phyloP scores from a whole-genome alignment of 352 stramenopile species.

The Phytophthora chlamydospora region DNA sequence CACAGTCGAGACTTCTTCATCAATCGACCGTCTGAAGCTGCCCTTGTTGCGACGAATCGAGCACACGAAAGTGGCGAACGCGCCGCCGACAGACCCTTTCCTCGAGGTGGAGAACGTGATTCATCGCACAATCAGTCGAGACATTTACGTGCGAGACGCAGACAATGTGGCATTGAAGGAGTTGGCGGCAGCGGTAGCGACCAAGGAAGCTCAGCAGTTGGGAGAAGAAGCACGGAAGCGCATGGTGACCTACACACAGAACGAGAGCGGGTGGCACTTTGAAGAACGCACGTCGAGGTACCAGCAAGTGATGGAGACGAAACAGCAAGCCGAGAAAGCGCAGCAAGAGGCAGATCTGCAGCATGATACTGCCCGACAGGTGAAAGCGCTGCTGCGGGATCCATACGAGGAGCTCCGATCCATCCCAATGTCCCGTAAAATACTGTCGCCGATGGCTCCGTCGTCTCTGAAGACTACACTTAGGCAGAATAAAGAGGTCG shows the following conservation, averaged over 20 bases:
- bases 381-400: constrained; percentile 45
- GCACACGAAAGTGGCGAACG: constrained; percentile 15
- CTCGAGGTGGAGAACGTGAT: constrained; percentile 48
- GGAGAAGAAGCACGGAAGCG: constrained; percentile 64
- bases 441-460: background rate
- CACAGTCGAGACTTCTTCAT: background rate
- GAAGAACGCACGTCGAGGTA: constrained; percentile 63
- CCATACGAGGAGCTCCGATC: constrained; percentile 44
- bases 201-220: constrained; percentile 56
- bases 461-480: background rate
- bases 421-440: background rate
- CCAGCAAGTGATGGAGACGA: constrained; percentile 58
- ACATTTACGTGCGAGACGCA: constrained; percentile 41
- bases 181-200: constrained; percentile 23
- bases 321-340: constrained; percentile 51
- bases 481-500: constrained; percentile 21
- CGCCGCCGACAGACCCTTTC: constrained; percentile 26
- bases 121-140: constrained; percentile 32
- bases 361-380: constrained; percentile 25
- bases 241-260: constrained; percentile 63
- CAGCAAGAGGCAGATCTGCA: constrained; percentile 52
- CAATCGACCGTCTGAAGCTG: constrained; percentile 31
- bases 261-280: constrained; percentile 66
- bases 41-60: constrained; percentile 43
- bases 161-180: constrained; percentile 38